Percentiles rank a stretch among this genome's conserved stretches.
These are phyloP conservation scores for Viridothelium virens DNA, from an alignment of 495 filamentous ascomycete species.

Conservation along the genomic window DNA sequence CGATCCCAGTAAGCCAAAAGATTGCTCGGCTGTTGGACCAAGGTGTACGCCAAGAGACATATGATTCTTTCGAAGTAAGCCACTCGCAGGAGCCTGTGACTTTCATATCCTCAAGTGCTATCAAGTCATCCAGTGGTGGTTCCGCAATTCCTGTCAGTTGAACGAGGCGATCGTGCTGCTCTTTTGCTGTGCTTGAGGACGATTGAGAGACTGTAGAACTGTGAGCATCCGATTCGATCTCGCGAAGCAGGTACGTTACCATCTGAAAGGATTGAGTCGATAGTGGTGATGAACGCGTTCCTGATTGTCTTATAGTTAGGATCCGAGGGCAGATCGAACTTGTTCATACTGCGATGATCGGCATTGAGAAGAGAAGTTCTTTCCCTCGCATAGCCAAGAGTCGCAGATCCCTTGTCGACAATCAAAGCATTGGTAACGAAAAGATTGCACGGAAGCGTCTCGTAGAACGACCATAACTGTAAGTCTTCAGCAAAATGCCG, in stretches of 20 bases:
- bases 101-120: not conserved
- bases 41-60: slow-evolving; percentile 1
- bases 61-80: slow-evolving; percentile 12
- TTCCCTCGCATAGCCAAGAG: slow-evolving; percentile 16
- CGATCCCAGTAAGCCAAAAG: slow-evolving; percentile 33
- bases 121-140: not conserved
- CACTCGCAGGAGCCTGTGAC: slow-evolving; percentile 12
- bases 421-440: slow-evolving; percentile 6
- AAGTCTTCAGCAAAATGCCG: slow-evolving; percentile 13
- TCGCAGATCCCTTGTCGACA: slow-evolving; percentile 17
- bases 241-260: too few relatives aligned
- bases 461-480: slow-evolving; percentile 13
- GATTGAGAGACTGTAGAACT: too few relatives aligned
- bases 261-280: not conserved
- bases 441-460: slow-evolving; percentile 4
- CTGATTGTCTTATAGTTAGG: slow-evolving; percentile 6
- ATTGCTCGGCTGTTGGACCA: not conserved
- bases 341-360: slow-evolving; percentile 13
- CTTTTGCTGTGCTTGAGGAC: too few relatives aligned
- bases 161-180: too few relatives aligned
- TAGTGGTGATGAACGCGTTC: not conserved
- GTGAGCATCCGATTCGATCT: too few relatives aligned
- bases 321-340: not conserved
- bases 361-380: slow-evolving; percentile 8
- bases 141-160: not conserved